A percentile compares a stretch with the other conserved stretches of the same genome.
Conservation (phyloP, 1,139 yeast species). For the Lodderomyces margitis region DNA sequence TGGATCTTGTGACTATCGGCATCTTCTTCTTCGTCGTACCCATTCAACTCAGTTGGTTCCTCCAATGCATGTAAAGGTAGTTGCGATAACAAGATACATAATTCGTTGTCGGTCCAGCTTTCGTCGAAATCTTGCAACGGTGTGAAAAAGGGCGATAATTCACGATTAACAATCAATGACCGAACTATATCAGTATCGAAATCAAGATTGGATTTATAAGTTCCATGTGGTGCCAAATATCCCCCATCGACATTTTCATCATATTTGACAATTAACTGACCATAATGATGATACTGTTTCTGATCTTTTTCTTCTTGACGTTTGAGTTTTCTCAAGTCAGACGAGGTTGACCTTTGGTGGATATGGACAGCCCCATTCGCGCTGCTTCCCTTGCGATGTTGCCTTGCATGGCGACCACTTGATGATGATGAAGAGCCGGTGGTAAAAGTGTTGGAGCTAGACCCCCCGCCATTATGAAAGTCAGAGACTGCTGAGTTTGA, state of each 20-base stretch:
- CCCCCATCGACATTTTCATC: slow-evolving; percentile 77
- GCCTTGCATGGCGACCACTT: slow-evolving; percentile 21
- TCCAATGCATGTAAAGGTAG: slow-evolving; percentile 60
- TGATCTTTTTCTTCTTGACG: slow-evolving; percentile 52
- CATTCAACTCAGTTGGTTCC: slow-evolving; percentile 53
- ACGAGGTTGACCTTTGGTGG: slow-evolving; percentile 14
- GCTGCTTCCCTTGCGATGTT: neutral
- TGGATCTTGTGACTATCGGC: slow-evolving; percentile 57
- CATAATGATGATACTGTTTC: slow-evolving; percentile 51
- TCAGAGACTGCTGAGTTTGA: slow-evolving; percentile 17
- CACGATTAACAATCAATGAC: slow-evolving; percentile 55
- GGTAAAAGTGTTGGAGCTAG: slow-evolving; percentile 9
- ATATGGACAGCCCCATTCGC: neutral
- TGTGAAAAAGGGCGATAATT: slow-evolving; percentile 84
- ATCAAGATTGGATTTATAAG: slow-evolving; percentile 72
- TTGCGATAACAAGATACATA: slow-evolving; percentile 55
- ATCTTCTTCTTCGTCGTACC: slow-evolving; percentile 51
- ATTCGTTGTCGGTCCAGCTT: slow-evolving; percentile 72
- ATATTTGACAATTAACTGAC: slow-evolving; percentile 54
- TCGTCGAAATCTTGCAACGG: slow-evolving; percentile 82
- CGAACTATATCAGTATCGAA: slow-evolving; percentile 72
- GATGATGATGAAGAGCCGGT: slow-evolving; percentile 14
- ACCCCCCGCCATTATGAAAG: slow-evolving; percentile 8
- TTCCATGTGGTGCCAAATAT: slow-evolving; percentile 82
- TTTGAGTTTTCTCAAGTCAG: slow-evolving; percentile 25